phyloP scores from a whole-genome alignment of 768 basidiomycete species.

The Russula ochroleuca region DNA sequence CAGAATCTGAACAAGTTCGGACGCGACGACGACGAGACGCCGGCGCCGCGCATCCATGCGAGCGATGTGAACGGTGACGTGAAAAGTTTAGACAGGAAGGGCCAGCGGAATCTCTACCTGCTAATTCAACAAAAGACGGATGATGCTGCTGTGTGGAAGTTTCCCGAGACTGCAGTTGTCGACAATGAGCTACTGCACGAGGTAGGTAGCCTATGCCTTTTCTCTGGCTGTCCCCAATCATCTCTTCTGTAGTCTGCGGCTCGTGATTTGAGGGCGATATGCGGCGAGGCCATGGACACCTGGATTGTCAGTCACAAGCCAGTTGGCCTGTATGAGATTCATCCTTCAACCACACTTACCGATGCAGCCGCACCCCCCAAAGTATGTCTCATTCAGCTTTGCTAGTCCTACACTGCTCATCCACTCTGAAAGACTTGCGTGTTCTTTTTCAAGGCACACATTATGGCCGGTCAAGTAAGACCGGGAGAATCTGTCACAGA shows the following conservation, averaged over 20 bases:
- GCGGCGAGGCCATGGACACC: constrained; percentile 81
- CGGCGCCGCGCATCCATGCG: constrained; percentile 56
- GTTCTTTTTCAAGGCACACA: constrained; percentile 94
- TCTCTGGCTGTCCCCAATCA: neutral
- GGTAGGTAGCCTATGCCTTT: constrained; percentile 40
- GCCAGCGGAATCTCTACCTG: constrained; percentile 87
- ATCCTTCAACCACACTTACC: constrained; percentile 30
- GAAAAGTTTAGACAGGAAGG: constrained; percentile 74
- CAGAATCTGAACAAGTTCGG: constrained; percentile 28
- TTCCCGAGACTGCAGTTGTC: constrained; percentile 65
- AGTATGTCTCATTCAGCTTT: constrained; percentile 21
- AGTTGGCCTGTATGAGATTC: constrained; percentile 67
- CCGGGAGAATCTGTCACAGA: constrained; percentile 56
- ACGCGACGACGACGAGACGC: constrained; percentile 56
- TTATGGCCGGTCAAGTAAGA: constrained; percentile 80
- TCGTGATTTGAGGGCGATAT: constrained; percentile 62
- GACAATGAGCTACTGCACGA: constrained; percentile 73
- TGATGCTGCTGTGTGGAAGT: constrained; percentile 65
- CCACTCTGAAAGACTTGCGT: constrained; percentile 49
- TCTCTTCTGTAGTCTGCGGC: constrained; percentile 57
- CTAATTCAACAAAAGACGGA: constrained; percentile 51
- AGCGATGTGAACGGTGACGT: constrained; percentile 59
- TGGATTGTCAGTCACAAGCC: constrained; percentile 94
- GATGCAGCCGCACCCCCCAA: constrained; percentile 9
- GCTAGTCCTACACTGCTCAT: neutral